phyloP scores from a whole-genome alignment of 2,329 filamentous ascomycete genomes.

The Knoxdaviesia proteae region DNA sequence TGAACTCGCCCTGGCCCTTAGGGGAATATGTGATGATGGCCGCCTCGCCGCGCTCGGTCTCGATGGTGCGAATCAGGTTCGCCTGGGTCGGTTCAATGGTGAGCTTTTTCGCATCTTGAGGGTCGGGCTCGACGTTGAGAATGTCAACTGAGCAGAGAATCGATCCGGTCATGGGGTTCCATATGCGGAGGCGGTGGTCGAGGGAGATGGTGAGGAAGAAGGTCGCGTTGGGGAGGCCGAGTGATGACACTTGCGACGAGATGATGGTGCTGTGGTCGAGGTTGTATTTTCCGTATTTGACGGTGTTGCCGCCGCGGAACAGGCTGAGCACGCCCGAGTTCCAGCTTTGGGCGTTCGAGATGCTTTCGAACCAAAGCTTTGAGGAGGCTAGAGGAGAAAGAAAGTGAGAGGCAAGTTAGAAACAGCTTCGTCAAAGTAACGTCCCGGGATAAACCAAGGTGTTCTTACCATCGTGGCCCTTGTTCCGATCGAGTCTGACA shows the following conservation, averaged over 20 bases:
- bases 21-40: slow-evolving; percentile 71
- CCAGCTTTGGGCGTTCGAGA: slow-evolving; percentile 57
- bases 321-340: slow-evolving; percentile 43
- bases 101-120: slow-evolving; percentile 52
- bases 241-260: slow-evolving; percentile 32
- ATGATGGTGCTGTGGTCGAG: slow-evolving; percentile 49
- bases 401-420: slow-evolving; percentile 5
- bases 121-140: slow-evolving; percentile 42
- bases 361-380: slow-evolving; percentile 45
- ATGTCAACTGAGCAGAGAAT: slow-evolving; percentile 62
- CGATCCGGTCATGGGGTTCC: slow-evolving; percentile 69
- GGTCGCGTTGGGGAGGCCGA: slow-evolving; percentile 26
- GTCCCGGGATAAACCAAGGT: not conserved
- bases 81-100: slow-evolving; percentile 60
- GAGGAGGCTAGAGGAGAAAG: slow-evolving; percentile 9
- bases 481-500: slow-evolving; percentile 45
- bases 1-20: slow-evolving; percentile 73
- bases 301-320: slow-evolving; percentile 40
- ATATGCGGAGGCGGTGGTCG: slow-evolving; percentile 74
- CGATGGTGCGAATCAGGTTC: slow-evolving; percentile 55
- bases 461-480: slow-evolving; percentile 22
- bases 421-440: not conserved
- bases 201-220: slow-evolving; percentile 65
- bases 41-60: slow-evolving; percentile 28
- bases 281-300: slow-evolving; percentile 40